These are phyloP conservation scores for Eimeria acervulina DNA, from an alignment of 169 alveolate species.

Conservation along the genomic window DNA sequence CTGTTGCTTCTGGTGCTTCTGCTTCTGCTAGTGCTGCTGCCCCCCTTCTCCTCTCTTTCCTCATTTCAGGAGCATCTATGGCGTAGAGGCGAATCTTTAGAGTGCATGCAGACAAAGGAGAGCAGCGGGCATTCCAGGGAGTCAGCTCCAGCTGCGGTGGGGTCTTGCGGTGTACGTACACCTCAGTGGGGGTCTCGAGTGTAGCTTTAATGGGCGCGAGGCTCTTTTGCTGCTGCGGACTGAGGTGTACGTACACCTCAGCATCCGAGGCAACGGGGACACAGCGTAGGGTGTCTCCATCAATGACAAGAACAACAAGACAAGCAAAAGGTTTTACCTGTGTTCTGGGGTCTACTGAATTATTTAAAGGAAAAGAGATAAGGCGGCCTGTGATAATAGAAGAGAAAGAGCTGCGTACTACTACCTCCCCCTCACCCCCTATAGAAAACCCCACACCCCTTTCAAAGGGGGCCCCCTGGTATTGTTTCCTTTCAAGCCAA, in stretches of 20 bases:
- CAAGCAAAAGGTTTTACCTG: constrained; percentile 20
- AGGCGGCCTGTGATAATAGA: no score
- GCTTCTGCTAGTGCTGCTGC: not conserved
- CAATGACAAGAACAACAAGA: not conserved
- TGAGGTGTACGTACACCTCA: constrained; percentile 36
- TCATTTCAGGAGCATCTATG: constrained; percentile 26
- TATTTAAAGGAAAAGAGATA: no score
- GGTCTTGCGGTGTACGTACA: not conserved
- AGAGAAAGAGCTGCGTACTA: not conserved
- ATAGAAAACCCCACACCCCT: no score
- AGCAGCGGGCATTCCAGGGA: not conserved
- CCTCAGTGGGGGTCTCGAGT: not conserved
- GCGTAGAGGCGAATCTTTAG: constrained; percentile 3
- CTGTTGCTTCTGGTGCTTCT: not conserved
- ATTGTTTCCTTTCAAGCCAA: no score
- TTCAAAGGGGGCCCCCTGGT: no score
- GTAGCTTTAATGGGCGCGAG: not conserved
- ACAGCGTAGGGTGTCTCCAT: constrained; percentile 43
- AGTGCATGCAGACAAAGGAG: not conserved
- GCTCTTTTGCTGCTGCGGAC: not conserved
- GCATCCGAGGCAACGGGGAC: not conserved
- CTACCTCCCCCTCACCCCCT: no score
- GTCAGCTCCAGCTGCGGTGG: not conserved
- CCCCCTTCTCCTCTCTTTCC: not conserved
- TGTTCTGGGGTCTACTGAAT: not conserved